Percentiles rank a stretch among this genome's conserved stretches.
Evolutionary conservation across 306 rosid genomes (phyloP).

Genomic region (Amphicarpaea edgeworthii): DNA sequence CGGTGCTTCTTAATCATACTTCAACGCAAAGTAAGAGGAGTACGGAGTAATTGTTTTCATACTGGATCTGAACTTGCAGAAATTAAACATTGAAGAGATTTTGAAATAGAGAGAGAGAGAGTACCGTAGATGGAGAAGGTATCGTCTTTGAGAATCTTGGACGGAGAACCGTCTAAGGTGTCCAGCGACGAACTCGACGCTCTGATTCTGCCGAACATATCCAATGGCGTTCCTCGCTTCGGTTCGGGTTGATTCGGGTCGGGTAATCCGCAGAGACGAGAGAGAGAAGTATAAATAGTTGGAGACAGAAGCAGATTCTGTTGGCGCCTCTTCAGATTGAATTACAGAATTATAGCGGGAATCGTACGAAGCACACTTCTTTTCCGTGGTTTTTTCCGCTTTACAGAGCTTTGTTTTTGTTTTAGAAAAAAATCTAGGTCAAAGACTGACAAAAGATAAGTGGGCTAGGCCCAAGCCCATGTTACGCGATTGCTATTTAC

Average conservation of each 20-base stretch:
- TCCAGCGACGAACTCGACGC: slow-evolving; percentile 69
- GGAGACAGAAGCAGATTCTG: not conserved
- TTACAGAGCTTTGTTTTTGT: not conserved
- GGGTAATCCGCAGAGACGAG: slow-evolving; percentile 3
- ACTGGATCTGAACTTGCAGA: slow-evolving; percentile 35
- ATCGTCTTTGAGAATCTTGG: slow-evolving; percentile 79
- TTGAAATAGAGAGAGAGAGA: not conserved
- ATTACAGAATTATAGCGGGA: slow-evolving; percentile 59
- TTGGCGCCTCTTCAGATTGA: slow-evolving; percentile 44
- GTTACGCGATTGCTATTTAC: not conserved
- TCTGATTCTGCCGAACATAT: slow-evolving; percentile 85
- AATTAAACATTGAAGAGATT: not conserved
- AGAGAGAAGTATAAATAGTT: not conserved
- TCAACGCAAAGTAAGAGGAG: not conserved
- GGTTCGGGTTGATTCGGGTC: slow-evolving; percentile 18
- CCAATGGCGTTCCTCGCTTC: not conserved
- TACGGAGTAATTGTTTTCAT: not conserved
- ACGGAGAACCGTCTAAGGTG: slow-evolving; percentile 70
- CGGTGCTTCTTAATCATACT: not conserved
- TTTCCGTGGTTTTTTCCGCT: not conserved
- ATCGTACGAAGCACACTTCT: slow-evolving; percentile 44
- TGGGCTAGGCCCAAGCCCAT: not conserved
- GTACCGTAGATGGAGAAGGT: slow-evolving; percentile 86
- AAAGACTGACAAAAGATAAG: too few species aligned
- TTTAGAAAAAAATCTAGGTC: too few species aligned